A percentile compares a stretch with the other conserved stretches of the same genome.
phyloP scores from a whole-genome alignment of 495 filamentous ascomycete species.

The Penicillium maclennaniae region DNA sequence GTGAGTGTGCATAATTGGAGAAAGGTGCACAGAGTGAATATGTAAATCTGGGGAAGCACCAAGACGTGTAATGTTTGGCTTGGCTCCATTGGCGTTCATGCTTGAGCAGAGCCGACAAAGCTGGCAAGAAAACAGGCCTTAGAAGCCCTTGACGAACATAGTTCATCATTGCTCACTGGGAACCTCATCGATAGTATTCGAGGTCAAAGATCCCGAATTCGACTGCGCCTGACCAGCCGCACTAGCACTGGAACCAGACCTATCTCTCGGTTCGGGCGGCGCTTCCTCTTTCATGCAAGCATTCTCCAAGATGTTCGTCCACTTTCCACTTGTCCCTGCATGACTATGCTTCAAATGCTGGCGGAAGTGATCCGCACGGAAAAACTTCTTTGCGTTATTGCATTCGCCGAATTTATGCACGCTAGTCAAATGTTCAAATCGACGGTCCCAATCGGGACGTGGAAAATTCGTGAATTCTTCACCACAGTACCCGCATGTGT shows the following conservation, averaged over 20 bases:
- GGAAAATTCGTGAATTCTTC: constrained; percentile 78
- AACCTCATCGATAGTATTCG: constrained; percentile 39
- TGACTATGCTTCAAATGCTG: constrained; percentile 99
- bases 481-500: constrained; percentile 94
- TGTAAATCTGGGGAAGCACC: not conserved
- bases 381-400: constrained; percentile 98
- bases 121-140: not conserved
- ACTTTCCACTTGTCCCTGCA: constrained; percentile 93
- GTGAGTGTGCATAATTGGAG: too few relatives aligned
- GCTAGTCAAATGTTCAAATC: constrained; percentile 80
- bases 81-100: too few relatives aligned
- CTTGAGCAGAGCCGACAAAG: not conserved
- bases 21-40: not conserved
- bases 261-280: constrained; percentile 38
- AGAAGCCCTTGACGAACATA: not conserved
- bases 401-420: constrained; percentile 97
- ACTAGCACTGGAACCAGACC: not conserved
- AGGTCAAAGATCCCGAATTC: constrained; percentile 26
- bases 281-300: constrained; percentile 95
- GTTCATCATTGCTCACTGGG: constrained; percentile 28
- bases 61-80: not conserved
- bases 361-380: constrained; percentile 93
- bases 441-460: constrained; percentile 74
- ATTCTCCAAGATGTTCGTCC: constrained; percentile 97
- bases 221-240: constrained; percentile 3